Evolutionary conservation across 805 yeast genomes (phyloP), one percentile per base, ranked within the genome.

Genomic region (Clavispora vitiphila): DNA sequence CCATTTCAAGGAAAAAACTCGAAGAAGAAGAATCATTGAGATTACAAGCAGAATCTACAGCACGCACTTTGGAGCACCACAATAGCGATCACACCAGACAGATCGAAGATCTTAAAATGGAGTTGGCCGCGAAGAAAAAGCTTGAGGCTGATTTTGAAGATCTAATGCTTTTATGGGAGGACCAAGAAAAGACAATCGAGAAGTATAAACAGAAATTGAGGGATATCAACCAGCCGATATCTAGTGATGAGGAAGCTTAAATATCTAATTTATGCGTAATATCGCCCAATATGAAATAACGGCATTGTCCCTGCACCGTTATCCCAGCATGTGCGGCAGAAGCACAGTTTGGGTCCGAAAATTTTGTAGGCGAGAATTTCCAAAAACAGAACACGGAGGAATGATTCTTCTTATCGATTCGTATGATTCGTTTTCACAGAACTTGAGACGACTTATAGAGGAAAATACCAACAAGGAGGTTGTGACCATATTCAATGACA

Each of bases 371-470:
- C 16, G 34, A 22, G 10, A 20, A 36, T 5, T 11, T 36, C 32
- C 8, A 9, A 9, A 36, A 5, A n/a, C 26, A 4, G 18, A 21
- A 21, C 18, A 16, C 22, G 22, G 5, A 8, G 22, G 22, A 8
- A 69, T 69, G 75, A 75, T 87, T 40, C 76, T 88, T 9, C 73
- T 88, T 35, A 77, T 93, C 11, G 99, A 93, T 61, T 90, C 97
- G 2, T 90, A 93, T 59, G 99, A 93, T 61, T 91, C 98, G 2
- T 93, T 91, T 71, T 85, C 96, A 4, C 86, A 77, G 64, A 93
- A 93, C 58, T 73, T 93, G 38, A 76, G 77, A 29, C 71, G 75
- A 37, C 72, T 91, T 16, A 61, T 90, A 19, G 76, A 74, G 47
- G 60, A 62, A 14, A 73, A 83, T 11, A 72, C 84, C 0, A 66